Conservation (phyloP, 2,329 filamentous ascomycete genomes). For the Biscogniauxia sp. region DNA sequence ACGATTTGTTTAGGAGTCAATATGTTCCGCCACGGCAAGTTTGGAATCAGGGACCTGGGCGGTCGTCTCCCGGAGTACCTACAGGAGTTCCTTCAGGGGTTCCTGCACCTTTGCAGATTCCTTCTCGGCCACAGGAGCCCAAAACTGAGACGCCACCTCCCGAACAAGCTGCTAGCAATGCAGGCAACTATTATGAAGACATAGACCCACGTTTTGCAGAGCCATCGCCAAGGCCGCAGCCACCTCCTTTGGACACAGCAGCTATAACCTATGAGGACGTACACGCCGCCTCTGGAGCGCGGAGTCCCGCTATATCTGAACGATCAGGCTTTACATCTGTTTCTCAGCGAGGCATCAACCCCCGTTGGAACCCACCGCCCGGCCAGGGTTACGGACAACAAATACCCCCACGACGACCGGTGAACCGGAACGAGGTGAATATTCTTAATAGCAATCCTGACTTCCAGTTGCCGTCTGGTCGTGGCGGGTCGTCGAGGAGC, state of each 20-base stretch:
- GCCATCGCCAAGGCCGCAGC: slow-evolving; percentile 23
- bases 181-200: slow-evolving; percentile 79
- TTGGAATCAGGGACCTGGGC: slow-evolving; percentile 50
- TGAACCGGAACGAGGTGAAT: slow-evolving; percentile 64
- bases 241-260: slow-evolving; percentile 25
- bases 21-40: slow-evolving; percentile 56
- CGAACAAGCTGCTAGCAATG: slow-evolving; percentile 23
- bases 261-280: slow-evolving; percentile 61
- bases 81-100: slow-evolving; percentile 13
- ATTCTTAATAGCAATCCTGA: slow-evolving; percentile 80
- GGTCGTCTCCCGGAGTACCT: slow-evolving; percentile 39
- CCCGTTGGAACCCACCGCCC: slow-evolving; percentile 71
- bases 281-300: slow-evolving; percentile 51
- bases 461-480: slow-evolving; percentile 65
- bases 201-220: slow-evolving; percentile 83
- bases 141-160: slow-evolving; percentile 35
- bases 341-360: slow-evolving; percentile 84
- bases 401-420: slow-evolving; percentile 43
- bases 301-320: slow-evolving; percentile 76
- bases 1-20: slow-evolving; percentile 43
- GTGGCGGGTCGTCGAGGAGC: slow-evolving; percentile 25
- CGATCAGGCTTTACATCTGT: slow-evolving; percentile 86
- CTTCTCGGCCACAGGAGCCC: slow-evolving; percentile 36
- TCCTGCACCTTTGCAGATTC: slow-evolving; percentile 44
- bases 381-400: slow-evolving; percentile 42